Percentiles rank a stretch among this genome's conserved stretches.
Evolutionary conservation across 2,329 filamentous ascomycete genomes (phyloP).

Genomic region (Teratosphaeria destructans): DNA sequence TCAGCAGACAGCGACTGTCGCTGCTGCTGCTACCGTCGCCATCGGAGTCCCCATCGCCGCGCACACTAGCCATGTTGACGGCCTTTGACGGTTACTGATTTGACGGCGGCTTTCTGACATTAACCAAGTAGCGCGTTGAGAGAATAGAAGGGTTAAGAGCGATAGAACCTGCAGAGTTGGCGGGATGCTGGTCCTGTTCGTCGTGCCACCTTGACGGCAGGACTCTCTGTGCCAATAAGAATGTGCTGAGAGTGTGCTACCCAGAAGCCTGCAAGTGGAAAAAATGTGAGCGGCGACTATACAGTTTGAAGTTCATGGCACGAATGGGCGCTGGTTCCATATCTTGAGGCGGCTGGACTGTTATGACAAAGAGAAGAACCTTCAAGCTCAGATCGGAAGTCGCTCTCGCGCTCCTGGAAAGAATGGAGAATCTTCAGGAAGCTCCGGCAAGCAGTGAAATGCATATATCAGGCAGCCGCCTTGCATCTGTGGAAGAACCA

Average conservation of each 20-base stretch:
- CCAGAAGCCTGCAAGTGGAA: no score
- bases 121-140: no score
- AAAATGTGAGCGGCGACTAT: no score
- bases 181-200: neutral
- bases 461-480: neutral
- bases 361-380: neutral
- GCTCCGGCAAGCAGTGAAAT: neutral
- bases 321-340: neutral
- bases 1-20: neutral
- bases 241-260: no score
- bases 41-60: neutral
- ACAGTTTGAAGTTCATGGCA: no score
- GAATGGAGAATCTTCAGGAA: neutral
- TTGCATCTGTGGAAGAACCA: neutral
- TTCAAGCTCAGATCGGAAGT: neutral
- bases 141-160: neutral
- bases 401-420: neutral
- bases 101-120: no score
- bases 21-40: neutral
- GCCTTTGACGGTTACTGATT: no score
- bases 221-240: neutral
- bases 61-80: neutral
- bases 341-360: neutral
- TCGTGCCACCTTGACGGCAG: neutral
- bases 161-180: neutral